Base-by-base conservation (phyloP, 371 early-diverging fungal species). In the Polyrhizophydium stewartii region DNA sequence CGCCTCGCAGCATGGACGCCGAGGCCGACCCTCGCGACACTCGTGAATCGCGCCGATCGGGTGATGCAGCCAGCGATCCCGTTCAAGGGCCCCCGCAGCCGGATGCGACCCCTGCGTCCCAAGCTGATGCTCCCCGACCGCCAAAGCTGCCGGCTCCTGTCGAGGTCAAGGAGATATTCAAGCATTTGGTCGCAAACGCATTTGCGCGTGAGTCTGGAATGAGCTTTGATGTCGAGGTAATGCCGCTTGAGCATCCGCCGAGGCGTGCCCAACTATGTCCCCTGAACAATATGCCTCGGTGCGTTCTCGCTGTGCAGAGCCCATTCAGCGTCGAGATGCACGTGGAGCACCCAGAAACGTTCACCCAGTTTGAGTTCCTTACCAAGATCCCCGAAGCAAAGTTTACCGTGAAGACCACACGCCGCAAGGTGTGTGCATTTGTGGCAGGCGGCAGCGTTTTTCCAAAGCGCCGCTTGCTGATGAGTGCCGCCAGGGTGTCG, bases 341-440 rank as follows among this genome's bases (percentile, higher is more conserved):
- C 3, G 70, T 85, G 49, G 76, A 74, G 9, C 89, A 90, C 63
- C 67, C 71, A 2, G 77, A 78, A 27, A 81, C 89, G 0, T 73
- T 74, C 19, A 63, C 73, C 10, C 89, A 88, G 50, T 89, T 84
- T 63, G 63, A 78, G 55, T 88, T 89, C 51, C 73, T 91, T 61
- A 80, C 85, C 7, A 71, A 70, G 27, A 78, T 86, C 33, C 74
- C 82, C 17, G 71, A 81, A 2, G 83, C 88, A 0, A 77, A 82
- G 5, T 63, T 91, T 33, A 72, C 77, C 25, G 70, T 89, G n/a
- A 73, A 82, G 57, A 79, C 75, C 40, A 67, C 76, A 50, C 61
- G 79, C 5, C 77, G 81, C 67, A 83, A 82, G 62, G 87, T 85
- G 66, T 31, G 19, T 43, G n/a, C 12, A 21, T n/a, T 6, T 5